Evolutionary conservation across 768 basidiomycete species (phyloP).

Genomic region (Suillus subaureus): DNA sequence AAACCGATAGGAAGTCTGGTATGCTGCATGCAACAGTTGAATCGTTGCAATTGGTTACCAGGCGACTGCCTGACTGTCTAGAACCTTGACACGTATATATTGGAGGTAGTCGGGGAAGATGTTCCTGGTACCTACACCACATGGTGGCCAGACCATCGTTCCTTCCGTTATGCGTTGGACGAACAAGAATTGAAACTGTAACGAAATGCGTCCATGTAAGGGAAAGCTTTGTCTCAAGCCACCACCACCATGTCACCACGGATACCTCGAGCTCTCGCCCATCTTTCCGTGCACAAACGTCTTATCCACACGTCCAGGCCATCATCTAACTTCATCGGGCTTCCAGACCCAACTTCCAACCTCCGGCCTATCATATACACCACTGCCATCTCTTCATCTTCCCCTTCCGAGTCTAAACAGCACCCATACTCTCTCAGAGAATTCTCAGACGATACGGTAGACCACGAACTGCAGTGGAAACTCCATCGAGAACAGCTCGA

Average conservation of each 20-base stretch:
- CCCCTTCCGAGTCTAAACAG: slow-evolving; percentile 22
- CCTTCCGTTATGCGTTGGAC: background rate
- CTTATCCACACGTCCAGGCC: slow-evolving; percentile 28
- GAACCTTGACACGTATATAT: background rate
- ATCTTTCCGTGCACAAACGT: slow-evolving; percentile 8
- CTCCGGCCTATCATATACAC: slow-evolving; percentile 80
- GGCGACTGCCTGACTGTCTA: background rate
- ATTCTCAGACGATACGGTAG: slow-evolving; percentile 44
- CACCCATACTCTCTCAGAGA: slow-evolving; percentile 84
- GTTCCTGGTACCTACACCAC: background rate
- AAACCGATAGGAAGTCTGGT: background rate
- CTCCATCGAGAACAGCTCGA: slow-evolving; percentile 73
- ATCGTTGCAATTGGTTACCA: background rate
- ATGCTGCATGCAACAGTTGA: background rate
- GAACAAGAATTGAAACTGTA: background rate
- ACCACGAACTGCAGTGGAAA: slow-evolving; percentile 65
- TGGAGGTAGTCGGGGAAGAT: background rate
- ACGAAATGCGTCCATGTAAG: background rate
- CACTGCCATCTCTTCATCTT: slow-evolving; percentile 51
- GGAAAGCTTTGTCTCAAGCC: background rate
- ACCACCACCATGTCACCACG: background rate
- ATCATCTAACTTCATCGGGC: slow-evolving; percentile 53
- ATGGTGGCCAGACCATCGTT: background rate
- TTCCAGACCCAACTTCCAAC: slow-evolving; percentile 78
- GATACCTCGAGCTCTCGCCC: background rate